These are phyloP conservation scores for Thelonectria olida DNA, from an alignment of 2,329 filamentous ascomycete genomes.

Conservation along the genomic window DNA sequence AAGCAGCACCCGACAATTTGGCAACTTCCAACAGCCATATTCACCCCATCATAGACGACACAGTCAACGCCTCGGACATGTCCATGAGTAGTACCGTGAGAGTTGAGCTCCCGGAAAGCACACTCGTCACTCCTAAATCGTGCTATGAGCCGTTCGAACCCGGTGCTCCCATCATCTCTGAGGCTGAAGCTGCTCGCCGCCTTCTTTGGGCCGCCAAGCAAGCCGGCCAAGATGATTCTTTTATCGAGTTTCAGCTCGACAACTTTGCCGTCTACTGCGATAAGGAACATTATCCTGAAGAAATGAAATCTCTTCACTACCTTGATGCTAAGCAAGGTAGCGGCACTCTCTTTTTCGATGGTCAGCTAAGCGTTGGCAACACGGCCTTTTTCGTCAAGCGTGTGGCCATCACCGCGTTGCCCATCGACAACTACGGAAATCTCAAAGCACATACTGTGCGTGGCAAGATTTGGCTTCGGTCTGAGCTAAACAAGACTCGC, in stretches of 20 bases:
- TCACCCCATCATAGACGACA: background rate
- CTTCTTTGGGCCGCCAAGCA: constrained; percentile 21
- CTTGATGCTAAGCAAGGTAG: constrained; percentile 51
- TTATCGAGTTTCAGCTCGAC: constrained; percentile 62
- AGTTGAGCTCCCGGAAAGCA: constrained; percentile 41
- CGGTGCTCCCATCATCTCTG: constrained; percentile 33
- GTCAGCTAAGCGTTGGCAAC: constrained; percentile 59
- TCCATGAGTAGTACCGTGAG: constrained; percentile 16
- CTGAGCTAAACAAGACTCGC: constrained; percentile 50
- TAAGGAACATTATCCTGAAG: constrained; percentile 46
- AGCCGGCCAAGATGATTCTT: constrained; percentile 38
- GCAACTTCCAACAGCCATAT: constrained; percentile 9
- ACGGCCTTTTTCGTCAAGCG: constrained; percentile 60
- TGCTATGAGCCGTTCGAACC: constrained; percentile 45
- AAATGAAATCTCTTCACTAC: constrained; percentile 65
- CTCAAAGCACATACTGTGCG: constrained; percentile 56
- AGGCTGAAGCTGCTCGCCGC: constrained; percentile 29
- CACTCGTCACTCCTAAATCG: constrained; percentile 41
- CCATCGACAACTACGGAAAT: constrained; percentile 72
- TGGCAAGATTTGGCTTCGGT: constrained; percentile 71
- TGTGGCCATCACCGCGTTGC: constrained; percentile 66
- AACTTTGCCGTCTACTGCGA: constrained; percentile 67
- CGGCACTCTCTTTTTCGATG: constrained; percentile 65
- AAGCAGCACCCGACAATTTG: background rate
- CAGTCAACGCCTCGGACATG: background rate